Percentiles rank a stretch among this genome's conserved stretches.
Evolutionary conservation across 1,139 yeast genomes (phyloP).

Genomic region (Yarrowia galli): DNA sequence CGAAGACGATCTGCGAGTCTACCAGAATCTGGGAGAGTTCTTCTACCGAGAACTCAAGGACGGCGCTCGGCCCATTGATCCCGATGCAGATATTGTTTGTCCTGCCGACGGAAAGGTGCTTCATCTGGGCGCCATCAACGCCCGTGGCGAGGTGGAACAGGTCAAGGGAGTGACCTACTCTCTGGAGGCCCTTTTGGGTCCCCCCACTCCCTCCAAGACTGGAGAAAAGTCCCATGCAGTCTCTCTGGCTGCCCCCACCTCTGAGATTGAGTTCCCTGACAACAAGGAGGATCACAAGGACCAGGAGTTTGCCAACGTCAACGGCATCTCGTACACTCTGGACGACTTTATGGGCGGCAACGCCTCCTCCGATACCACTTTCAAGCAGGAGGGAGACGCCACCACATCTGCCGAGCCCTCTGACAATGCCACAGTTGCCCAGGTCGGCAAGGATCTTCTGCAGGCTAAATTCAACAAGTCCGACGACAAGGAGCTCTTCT

Average conservation of each 20-base stretch:
- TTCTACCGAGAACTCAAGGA: conserved; percentile 85
- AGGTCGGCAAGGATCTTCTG: conserved; percentile 45
- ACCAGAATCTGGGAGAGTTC: conserved; percentile 84
- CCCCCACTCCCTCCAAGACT: conserved; percentile 48
- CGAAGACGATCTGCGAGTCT: conserved; percentile 77
- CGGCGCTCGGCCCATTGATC: conserved; percentile 78
- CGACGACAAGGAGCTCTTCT: conserved; percentile 69
- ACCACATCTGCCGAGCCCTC: conserved; percentile 43
- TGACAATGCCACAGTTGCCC: conserved; percentile 43
- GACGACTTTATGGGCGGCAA: conserved; percentile 70
- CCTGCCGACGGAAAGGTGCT: conserved; percentile 95
- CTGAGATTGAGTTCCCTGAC: conserved; percentile 57
- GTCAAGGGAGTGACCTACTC: conserved; percentile 97
- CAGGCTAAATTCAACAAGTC: conserved; percentile 46
- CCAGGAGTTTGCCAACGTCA: conserved; percentile 77
- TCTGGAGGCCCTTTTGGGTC: conserved; percentile 84
- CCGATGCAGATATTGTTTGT: conserved; percentile 67
- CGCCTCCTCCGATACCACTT: conserved; percentile 41
- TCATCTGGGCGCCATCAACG: conserved; percentile 79
- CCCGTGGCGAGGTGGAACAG: conserved; percentile 85
- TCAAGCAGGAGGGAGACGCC: conserved; percentile 51
- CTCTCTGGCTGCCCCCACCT: conserved; percentile 67
- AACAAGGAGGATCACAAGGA: conserved; percentile 59
- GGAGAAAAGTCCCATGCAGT: conserved; percentile 46
- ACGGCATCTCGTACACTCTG: conserved; percentile 75